Evolutionary conservation across 768 basidiomycete genomes (phyloP).

Genomic region (Hortiboletus campestris): DNA sequence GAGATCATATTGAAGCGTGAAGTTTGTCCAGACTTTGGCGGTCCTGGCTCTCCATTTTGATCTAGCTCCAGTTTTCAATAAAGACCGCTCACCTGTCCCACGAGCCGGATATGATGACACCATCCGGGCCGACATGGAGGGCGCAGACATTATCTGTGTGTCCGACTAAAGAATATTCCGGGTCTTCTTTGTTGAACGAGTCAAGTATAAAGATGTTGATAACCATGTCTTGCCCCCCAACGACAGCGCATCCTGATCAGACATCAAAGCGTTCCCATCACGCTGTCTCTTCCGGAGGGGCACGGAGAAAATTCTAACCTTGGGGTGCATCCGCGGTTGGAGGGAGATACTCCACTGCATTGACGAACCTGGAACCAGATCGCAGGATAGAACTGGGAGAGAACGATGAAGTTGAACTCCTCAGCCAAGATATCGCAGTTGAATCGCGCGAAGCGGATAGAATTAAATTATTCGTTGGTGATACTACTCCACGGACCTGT

Average conservation of each 20-base stretch:
- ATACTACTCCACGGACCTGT: conserved; percentile 80
- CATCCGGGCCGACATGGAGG: conserved; percentile 65
- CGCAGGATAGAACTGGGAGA: conserved; percentile 50
- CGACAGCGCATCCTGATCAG: conserved; percentile 71
- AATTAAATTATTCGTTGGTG: conserved; percentile 73
- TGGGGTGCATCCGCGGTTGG: conserved; percentile 67
- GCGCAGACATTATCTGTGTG: conserved; percentile 91
- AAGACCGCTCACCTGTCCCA: conserved; percentile 82
- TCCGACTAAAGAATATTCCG: conserved; percentile 79
- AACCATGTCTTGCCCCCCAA: conserved; percentile 87
- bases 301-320: conserved; percentile 44
- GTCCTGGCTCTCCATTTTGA: conserved; percentile 53
- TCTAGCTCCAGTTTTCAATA: not conserved
- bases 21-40: conserved; percentile 91
- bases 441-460: conserved; percentile 92
- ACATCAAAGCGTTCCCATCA: conserved; percentile 4
- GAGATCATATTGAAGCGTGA: conserved; percentile 67
- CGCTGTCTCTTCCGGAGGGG: not conserved
- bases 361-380: conserved; percentile 74
- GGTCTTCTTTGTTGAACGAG: conserved; percentile 59
- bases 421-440: conserved; percentile 84
- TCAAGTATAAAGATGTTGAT: conserved; percentile 78
- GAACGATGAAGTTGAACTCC: conserved; percentile 51
- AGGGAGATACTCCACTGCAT: conserved; percentile 75
- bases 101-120: conserved; percentile 87